These are phyloP conservation scores for Penicillium psychrofluorescens DNA, from an alignment of 495 filamentous ascomycete genomes.

Conservation along the genomic window DNA sequence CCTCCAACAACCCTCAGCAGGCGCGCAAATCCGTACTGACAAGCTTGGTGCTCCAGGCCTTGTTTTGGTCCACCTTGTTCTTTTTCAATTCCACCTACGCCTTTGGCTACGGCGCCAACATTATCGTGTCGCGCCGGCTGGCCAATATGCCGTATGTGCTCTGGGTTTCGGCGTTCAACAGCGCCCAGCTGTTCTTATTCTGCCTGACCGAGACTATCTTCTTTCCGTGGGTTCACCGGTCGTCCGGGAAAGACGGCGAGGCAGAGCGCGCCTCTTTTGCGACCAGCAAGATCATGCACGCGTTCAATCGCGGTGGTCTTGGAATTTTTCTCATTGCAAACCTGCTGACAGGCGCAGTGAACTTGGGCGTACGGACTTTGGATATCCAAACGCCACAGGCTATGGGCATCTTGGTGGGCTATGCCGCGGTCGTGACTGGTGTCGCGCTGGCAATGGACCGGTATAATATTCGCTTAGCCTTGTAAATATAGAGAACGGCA, in stretches of 20 bases:
- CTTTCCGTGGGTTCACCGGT: slow-evolving; percentile 64
- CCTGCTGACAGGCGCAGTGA: slow-evolving; percentile 79
- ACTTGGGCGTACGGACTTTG: slow-evolving; percentile 76
- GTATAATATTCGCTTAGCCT: slow-evolving; percentile 62
- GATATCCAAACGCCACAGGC: slow-evolving; percentile 52
- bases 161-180: slow-evolving; percentile 88
- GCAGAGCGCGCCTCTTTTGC: slow-evolving; percentile 56
- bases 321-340: slow-evolving; percentile 85
- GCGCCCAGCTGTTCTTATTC: slow-evolving; percentile 67
- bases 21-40: slow-evolving; percentile 48
- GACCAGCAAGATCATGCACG: slow-evolving; percentile 69
- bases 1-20: slow-evolving; percentile 28
- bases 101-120: slow-evolving; percentile 54
- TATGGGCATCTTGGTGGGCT: slow-evolving; percentile 68
- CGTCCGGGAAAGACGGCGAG: slow-evolving; percentile 33
- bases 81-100: slow-evolving; percentile 55
- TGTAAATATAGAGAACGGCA: slow-evolving; percentile 26
- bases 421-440: slow-evolving; percentile 57
- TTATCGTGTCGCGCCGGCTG: slow-evolving; percentile 77
- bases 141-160: slow-evolving; percentile 92
- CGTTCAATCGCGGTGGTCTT: slow-evolving; percentile 85
- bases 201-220: slow-evolving; percentile 66
- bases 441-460: slow-evolving; percentile 66
- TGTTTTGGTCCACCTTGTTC: slow-evolving; percentile 62
- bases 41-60: slow-evolving; percentile 50